These are phyloP conservation scores for Wickerhamomyces bovis DNA, from an alignment of 805 yeast genomes.

Conservation along the genomic window DNA sequence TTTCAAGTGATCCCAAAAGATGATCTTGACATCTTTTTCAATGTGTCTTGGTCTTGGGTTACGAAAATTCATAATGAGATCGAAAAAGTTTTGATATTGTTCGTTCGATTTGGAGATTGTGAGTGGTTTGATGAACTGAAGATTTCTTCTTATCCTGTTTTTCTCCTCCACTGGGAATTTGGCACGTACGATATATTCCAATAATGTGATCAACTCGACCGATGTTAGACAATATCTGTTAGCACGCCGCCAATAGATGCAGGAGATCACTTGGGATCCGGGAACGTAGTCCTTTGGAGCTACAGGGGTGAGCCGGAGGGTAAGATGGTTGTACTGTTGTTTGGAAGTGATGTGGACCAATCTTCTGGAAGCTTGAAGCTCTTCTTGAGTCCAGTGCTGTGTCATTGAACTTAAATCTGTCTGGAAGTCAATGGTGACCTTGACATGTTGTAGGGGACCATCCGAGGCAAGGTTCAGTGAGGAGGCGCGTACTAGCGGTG, in stretches of 20 bases:
- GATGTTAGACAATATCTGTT: slow-evolving; percentile 51
- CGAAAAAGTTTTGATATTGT: slow-evolving; percentile 33
- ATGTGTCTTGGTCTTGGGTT: slow-evolving; percentile 64
- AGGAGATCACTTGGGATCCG: slow-evolving; percentile 44
- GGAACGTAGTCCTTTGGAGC: slow-evolving; percentile 30
- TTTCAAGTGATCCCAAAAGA: slow-evolving; percentile 49
- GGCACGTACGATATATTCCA: slow-evolving; percentile 49
- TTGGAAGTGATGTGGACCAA: slow-evolving; percentile 40
- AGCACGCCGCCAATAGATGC: slow-evolving; percentile 51
- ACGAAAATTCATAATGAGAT: slow-evolving; percentile 52
- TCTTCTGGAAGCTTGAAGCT: slow-evolving; percentile 36
- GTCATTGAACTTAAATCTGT: slow-evolving; percentile 27
- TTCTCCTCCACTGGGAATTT: slow-evolving; percentile 63
- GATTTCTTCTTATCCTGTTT: slow-evolving; percentile 60
- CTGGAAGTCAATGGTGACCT: slow-evolving; percentile 12
- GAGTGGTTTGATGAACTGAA: slow-evolving; percentile 56
- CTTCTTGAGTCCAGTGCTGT: slow-evolving; percentile 41
- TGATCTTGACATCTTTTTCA: slow-evolving; percentile 65
- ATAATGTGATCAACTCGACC: slow-evolving; percentile 52
- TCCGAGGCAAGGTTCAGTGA: slow-evolving; percentile 2
- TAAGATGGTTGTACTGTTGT: slow-evolving; percentile 28
- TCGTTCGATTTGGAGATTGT: slow-evolving; percentile 47
- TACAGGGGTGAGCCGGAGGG: slow-evolving; percentile 34
- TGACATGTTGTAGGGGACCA: slow-evolving; percentile 9
- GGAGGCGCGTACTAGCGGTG: slow-evolving; percentile 14